Evolutionary conservation across 2,329 filamentous ascomycete species (phyloP).

Genomic region (Pseudogymnoascus sp.): DNA sequence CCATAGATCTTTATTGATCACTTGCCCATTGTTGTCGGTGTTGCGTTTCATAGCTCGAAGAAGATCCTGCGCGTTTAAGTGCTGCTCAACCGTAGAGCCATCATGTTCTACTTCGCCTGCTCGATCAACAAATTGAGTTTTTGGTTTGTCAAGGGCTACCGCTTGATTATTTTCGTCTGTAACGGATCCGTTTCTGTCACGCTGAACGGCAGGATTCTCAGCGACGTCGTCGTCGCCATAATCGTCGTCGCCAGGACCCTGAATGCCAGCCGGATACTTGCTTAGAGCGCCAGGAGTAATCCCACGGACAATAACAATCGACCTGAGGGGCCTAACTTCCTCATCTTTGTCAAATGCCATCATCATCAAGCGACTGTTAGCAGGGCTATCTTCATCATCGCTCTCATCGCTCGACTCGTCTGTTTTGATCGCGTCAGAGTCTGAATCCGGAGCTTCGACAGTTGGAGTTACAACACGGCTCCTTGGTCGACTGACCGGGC

Average conservation of each 20-base stretch:
- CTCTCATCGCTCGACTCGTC: neutral
- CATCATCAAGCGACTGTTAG: neutral
- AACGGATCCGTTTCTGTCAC: neutral
- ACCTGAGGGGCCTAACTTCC: neutral
- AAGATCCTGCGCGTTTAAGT: neutral
- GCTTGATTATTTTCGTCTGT: too few relatives aligned
- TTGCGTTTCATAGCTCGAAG: neutral
- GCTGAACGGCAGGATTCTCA: neutral
- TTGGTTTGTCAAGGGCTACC: neutral
- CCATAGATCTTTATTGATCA: neutral
- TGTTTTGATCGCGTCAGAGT: neutral
- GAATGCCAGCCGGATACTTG: neutral
- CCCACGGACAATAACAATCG: neutral
- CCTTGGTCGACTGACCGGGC: neutral
- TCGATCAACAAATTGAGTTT: neutral
- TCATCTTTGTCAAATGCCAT: constrained; percentile 6
- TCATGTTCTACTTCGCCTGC: neutral
- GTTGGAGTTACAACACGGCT: neutral
- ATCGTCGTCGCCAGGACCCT: neutral
- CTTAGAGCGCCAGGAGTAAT: neutral
- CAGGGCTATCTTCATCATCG: neutral
- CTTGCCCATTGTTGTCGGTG: neutral
- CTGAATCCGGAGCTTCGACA: neutral
- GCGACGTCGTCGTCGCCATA: neutral
- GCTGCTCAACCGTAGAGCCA: neutral